These are phyloP conservation scores for Meyerozyma athensensis DNA, from an alignment of 1,139 yeast species.

Conservation along the genomic window DNA sequence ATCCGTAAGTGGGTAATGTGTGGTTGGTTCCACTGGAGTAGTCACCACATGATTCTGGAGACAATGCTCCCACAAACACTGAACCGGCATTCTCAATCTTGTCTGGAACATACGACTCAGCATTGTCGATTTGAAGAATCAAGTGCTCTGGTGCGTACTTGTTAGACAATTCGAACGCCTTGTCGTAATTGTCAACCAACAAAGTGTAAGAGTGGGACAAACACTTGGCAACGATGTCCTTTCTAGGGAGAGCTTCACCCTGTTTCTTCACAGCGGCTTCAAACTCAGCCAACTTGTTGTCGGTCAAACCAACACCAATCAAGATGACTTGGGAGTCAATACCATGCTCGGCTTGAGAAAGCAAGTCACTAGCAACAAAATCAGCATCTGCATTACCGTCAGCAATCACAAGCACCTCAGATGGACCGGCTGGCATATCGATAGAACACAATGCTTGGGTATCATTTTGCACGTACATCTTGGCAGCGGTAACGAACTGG, in stretches of 20 bases:
- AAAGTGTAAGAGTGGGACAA: constrained; percentile 87
- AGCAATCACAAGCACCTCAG: constrained; percentile 92
- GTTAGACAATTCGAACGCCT: constrained; percentile 82
- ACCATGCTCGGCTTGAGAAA: constrained; percentile 99
- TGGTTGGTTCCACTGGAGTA: constrained; percentile 97
- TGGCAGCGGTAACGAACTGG: constrained; percentile 98
- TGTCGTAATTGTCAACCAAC: constrained; percentile 58
- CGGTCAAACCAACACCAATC: constrained; percentile 70
- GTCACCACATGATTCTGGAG: constrained; percentile 98
- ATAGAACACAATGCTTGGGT: constrained; percentile 92
- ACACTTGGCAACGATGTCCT: constrained; percentile 86
- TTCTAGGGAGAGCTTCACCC: constrained; percentile 85
- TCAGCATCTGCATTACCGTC: constrained; percentile 86
- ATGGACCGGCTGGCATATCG: constrained; percentile 99
- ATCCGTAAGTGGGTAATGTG: constrained; percentile 96
- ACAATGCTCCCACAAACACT: constrained; percentile 90
- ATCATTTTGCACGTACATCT: constrained; percentile 95
- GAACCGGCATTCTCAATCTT: constrained; percentile 91
- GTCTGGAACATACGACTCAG: constrained; percentile 62
- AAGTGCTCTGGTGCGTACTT: constrained; percentile 96
- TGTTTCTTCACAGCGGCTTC: constrained; percentile 81
- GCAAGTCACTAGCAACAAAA: constrained; percentile 89
- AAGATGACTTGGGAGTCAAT: constrained; percentile 94
- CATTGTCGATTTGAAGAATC: constrained; percentile 82
- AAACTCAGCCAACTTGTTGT: constrained; percentile 56